Base-by-base conservation (phyloP, 352 stramenopile genomes). In the Globisporangium canariense region DNA sequence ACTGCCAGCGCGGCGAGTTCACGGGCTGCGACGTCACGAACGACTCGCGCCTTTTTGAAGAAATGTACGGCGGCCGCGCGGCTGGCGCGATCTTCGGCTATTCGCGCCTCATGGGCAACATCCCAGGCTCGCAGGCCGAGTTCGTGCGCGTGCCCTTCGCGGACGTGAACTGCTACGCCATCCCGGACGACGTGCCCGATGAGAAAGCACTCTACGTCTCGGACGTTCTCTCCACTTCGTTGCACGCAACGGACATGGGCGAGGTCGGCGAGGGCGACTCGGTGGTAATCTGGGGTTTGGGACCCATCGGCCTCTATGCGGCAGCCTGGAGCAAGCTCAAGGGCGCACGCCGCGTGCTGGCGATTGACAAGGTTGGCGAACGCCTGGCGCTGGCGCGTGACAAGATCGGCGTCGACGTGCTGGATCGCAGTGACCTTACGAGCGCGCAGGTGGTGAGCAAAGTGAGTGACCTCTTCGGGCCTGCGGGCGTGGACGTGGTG, bases 221-320 rank as follows among this genome's bases (percentile, higher is more conserved):
- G 28, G 81, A 91, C 13, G 76, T 77, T 4, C 62, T 65, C 3
- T 18, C 47, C 7, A 82, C 79, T 36, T 75, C 71, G 2, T 69
- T 92, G 43, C 81, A 92, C 57, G 84, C 82, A 22, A 78, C 85
- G 0, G 74, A 89, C 25, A 72, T 80, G 59, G 85, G 76, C n/a
- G 64, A 78, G 9, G 76, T 91, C 43, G 73, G 79, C 59, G 53
- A 70, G 34, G 70, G 67, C n/a, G 75, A 88, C 41, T 65, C 51
- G 13, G 83, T 89, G 25, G 79, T 89, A 4, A 83, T 91, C 69
- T 91, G 83, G 83, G 83, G 83, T 1, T 66, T 91, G 25, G 83
- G 79, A 0, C 79, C 82, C 6, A 76, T 91, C 6, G 79, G 82
- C 1, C 62, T 91, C 3, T 76, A 83, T 66, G 66, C 77, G 3